A percentile compares a stretch with the other conserved stretches of the same genome.
Evolutionary conservation across 805 yeast genomes (phyloP).

Genomic region (Candida nanaspora): DNA sequence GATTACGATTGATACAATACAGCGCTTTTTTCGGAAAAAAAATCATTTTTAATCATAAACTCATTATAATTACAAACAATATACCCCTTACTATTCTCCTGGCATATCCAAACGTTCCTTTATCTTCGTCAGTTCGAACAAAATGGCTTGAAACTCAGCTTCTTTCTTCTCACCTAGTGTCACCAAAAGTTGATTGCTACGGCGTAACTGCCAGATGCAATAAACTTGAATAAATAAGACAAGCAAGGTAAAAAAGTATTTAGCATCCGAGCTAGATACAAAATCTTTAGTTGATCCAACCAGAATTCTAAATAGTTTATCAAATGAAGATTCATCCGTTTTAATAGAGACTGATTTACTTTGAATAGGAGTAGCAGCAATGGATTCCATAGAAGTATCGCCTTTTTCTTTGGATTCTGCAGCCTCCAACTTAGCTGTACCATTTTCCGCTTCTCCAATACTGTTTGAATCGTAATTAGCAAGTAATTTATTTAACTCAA

Average conservation of each 20-base stretch:
- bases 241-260: not conserved
- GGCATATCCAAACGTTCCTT: no score
- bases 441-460: not conserved
- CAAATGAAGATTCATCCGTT: no score
- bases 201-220: not conserved
- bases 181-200: not conserved
- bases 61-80: no score
- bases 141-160: no score
- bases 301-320: no score
- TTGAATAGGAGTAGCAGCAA: no score
- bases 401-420: not conserved
- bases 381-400: not conserved
- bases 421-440: not conserved
- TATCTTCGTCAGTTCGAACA: not conserved
- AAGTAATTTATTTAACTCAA: constrained; percentile 10
- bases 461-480: not conserved
- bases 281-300: not conserved
- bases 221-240: not conserved
- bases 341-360: no score
- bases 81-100: no score
- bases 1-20: no score
- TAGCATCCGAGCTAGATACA: not conserved
- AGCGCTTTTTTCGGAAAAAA: no score
- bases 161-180: not conserved
- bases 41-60: no score